Conservation (phyloP, 305 asterid genomes). For the Solanum chacoense region DNA sequence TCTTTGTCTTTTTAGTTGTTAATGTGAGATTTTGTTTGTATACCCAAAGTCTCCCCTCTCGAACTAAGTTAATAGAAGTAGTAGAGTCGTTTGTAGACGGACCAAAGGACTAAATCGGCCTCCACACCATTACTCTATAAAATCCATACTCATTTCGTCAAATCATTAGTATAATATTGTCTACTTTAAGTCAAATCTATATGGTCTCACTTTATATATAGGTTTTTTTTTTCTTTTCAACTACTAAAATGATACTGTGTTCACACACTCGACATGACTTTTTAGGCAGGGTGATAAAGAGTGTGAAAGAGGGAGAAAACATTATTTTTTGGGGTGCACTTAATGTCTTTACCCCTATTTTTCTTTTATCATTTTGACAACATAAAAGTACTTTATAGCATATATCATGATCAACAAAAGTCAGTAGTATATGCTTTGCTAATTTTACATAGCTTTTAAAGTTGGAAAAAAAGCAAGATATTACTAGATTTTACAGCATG, state of each 20-base stretch:
- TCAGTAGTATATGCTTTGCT: not conserved
- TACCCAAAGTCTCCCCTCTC: fast-evolving
- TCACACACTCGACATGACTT: not conserved
- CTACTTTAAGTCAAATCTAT: no score
- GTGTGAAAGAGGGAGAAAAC: not conserved
- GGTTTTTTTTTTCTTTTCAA: no score
- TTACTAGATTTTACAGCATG: not conserved
- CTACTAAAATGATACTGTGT: no score
- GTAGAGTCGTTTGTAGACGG: not conserved
- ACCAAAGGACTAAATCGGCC: not conserved
- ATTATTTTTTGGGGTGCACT: not conserved
- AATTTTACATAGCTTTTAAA: not conserved
- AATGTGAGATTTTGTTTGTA: not conserved
- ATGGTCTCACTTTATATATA: not conserved
- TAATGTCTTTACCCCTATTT: not conserved
- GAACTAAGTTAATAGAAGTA: not conserved
- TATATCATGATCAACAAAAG: not conserved
- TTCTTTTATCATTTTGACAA: not conserved
- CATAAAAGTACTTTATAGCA: not conserved
- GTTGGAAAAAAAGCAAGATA: not conserved
- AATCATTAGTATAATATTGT: no score
- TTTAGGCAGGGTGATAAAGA: not conserved
- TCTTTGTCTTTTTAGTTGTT: not conserved
- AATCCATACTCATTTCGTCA: not conserved
- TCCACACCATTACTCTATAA: not conserved